phyloP scores from a whole-genome alignment of 192 early-diverging fungal genomes.

The Backusella luteola region DNA sequence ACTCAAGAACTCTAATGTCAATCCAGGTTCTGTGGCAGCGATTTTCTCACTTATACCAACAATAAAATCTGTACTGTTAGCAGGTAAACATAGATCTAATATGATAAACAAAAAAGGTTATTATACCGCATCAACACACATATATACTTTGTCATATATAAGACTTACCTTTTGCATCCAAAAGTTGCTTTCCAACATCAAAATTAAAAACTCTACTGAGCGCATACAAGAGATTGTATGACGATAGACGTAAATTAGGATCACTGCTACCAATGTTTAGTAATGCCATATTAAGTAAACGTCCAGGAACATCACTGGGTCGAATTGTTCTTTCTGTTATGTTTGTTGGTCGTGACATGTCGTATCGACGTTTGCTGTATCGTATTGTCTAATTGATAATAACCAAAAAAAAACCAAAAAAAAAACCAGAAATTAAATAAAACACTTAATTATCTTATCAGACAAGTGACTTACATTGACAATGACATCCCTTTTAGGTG shows the following conservation, averaged over 20 bases:
- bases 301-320: constrained; percentile 86
- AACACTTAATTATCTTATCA: not conserved
- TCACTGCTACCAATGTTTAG: constrained; percentile 82
- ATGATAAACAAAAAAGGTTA: not conserved
- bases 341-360: constrained; percentile 51
- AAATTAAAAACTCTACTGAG: constrained; percentile 76
- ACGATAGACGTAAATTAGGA: constrained; percentile 69
- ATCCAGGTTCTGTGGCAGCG: constrained; percentile 63
- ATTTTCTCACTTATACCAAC: constrained; percentile 73
- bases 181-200: constrained; percentile 72
- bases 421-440: not conserved
- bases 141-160: not conserved
- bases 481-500: constrained; percentile 70
- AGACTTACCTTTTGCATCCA: constrained; percentile 59
- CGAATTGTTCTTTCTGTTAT: constrained; percentile 67
- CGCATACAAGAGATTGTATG: constrained; percentile 85
- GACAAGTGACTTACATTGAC: constrained; percentile 37
- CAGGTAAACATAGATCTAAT: constrained; percentile 78
- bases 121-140: not conserved
- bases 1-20: constrained; percentile 85
- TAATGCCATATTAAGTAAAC: constrained; percentile 89
- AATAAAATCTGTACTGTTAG: constrained; percentile 81
- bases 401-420: constrained; percentile 29
- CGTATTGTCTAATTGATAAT: constrained; percentile 51
- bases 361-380: constrained; percentile 62